phyloP scores from a whole-genome alignment of 1,139 yeast genomes.

The Pneumocystis sp. region DNA sequence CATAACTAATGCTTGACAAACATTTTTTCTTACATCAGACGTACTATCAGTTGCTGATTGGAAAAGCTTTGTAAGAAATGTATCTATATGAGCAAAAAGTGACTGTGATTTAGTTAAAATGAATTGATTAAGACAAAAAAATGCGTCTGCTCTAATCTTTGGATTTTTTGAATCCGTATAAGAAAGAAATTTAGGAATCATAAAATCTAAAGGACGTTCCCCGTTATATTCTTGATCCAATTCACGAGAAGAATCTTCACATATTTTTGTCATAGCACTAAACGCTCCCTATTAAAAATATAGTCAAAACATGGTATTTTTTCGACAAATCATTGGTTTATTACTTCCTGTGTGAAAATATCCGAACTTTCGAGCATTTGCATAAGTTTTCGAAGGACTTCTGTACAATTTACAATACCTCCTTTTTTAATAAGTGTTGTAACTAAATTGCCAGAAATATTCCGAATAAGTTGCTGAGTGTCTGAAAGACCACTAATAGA shows the following conservation, averaged over 20 bases:
- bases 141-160: conserved; percentile 45
- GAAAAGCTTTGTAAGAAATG: conserved; percentile 49
- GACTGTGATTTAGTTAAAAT: conserved; percentile 54
- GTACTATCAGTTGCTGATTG: conserved; percentile 40
- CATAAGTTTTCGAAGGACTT: conserved; percentile 50
- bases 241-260: conserved; percentile 59
- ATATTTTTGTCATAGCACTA: conserved; percentile 67
- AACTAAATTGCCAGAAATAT: conserved; percentile 80
- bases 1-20: conserved; percentile 65
- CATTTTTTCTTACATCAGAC: conserved; percentile 50
- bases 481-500: conserved; percentile 57
- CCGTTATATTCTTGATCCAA: conserved; percentile 53
- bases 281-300: conserved; percentile 59
- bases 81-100: conserved; percentile 50
- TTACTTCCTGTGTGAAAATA: background rate
- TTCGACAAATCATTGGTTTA: conserved; percentile 23
- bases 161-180: conserved; percentile 30
- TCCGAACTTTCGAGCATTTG: conserved; percentile 26
- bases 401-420: conserved; percentile 65
- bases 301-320: conserved; percentile 19
- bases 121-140: conserved; percentile 65
- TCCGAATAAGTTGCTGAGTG: conserved; percentile 48
- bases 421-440: conserved; percentile 64
- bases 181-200: conserved; percentile 50
- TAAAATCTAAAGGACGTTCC: conserved; percentile 48